Evolutionary conservation across 176 grass and related monocot genomes (phyloP).

Genomic region (Alloteropsis semialata): DNA sequence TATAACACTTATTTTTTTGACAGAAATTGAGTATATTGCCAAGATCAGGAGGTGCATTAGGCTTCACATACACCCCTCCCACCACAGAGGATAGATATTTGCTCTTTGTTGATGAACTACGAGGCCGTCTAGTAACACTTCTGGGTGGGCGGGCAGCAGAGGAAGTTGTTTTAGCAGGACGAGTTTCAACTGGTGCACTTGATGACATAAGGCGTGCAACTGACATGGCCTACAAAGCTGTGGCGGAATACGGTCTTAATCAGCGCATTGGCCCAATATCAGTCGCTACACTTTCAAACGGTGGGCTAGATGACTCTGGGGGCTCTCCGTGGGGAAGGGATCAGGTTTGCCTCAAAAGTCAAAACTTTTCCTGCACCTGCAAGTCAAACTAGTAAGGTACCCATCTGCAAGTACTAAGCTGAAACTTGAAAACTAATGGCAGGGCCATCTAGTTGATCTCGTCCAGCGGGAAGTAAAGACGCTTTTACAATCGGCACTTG

Average conservation of each 20-base stretch:
- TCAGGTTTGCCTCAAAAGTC: slow-evolving; percentile 62
- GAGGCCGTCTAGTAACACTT: slow-evolving; percentile 90
- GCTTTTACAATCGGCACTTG: slow-evolving; percentile 81
- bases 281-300: slow-evolving; percentile 78
- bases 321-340: slow-evolving; percentile 84
- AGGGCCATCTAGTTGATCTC: slow-evolving; percentile 94
- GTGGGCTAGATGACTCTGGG: slow-evolving; percentile 90
- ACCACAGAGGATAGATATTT: slow-evolving; percentile 91
- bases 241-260: slow-evolving; percentile 98
- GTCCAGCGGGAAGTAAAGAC: slow-evolving; percentile 84
- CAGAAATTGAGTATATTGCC: slow-evolving; percentile 99
- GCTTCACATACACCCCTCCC: slow-evolving; percentile 91
- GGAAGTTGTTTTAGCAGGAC: slow-evolving; percentile 75
- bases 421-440: slow-evolving; percentile 30
- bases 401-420: slow-evolving; percentile 5
- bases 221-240: slow-evolving; percentile 98
- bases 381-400: slow-evolving; percentile 17
- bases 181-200: slow-evolving; percentile 93
- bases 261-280: slow-evolving; percentile 80
- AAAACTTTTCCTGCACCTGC: slow-evolving; percentile 16
- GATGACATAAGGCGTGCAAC: slow-evolving; percentile 97
- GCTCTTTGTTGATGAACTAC: slow-evolving; percentile 95
- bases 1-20: not conserved
- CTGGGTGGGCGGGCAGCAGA: slow-evolving; percentile 93
- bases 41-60: slow-evolving; percentile 92